Percentiles rank a stretch among this genome's conserved stretches.
Evolutionary conservation across 2,329 filamentous ascomycete species (phyloP).

Genomic region (Hysterium pulicare): DNA sequence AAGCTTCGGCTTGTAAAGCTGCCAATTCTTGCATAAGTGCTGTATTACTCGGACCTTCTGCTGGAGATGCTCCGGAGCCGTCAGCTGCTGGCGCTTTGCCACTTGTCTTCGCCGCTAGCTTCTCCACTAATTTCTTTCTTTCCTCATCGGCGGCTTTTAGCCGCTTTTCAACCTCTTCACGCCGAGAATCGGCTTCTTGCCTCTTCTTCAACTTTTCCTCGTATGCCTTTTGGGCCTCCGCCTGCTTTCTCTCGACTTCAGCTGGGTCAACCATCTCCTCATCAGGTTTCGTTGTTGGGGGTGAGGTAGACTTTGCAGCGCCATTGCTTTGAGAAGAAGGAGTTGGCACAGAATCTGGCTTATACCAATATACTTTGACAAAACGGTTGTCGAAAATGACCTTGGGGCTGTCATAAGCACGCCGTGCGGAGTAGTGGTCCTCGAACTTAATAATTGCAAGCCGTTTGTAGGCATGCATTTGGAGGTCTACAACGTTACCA

Average conservation of each 20-base stretch:
- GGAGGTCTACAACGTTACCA: conserved; percentile 61
- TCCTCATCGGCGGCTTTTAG: conserved; percentile 64
- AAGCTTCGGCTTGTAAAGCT: conserved; percentile 69
- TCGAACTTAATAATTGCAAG: conserved; percentile 69
- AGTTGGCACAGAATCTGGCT: conserved; percentile 32
- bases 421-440: conserved; percentile 62
- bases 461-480: conserved; percentile 63
- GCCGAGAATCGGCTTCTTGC: conserved; percentile 60
- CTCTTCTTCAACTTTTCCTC: conserved; percentile 64
- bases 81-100: conserved; percentile 23
- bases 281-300: conserved; percentile 18
- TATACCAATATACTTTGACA: conserved; percentile 79
- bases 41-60: conserved; percentile 48
- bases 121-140: conserved; percentile 59
- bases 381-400: conserved; percentile 82
- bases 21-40: conserved; percentile 68
- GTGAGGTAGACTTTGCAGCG: conserved; percentile 8
- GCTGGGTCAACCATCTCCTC: conserved; percentile 64
- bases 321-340: conserved; percentile 8
- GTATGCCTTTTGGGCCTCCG: conserved; percentile 66
- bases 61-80: conserved; percentile 13
- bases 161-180: conserved; percentile 63
- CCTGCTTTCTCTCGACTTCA: conserved; percentile 65
- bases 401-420: conserved; percentile 73
- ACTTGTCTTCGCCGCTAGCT: conserved; percentile 55